phyloP scores from a whole-genome alignment of 2,329 filamentous ascomycete species.

The Nannizzia gypsea region DNA sequence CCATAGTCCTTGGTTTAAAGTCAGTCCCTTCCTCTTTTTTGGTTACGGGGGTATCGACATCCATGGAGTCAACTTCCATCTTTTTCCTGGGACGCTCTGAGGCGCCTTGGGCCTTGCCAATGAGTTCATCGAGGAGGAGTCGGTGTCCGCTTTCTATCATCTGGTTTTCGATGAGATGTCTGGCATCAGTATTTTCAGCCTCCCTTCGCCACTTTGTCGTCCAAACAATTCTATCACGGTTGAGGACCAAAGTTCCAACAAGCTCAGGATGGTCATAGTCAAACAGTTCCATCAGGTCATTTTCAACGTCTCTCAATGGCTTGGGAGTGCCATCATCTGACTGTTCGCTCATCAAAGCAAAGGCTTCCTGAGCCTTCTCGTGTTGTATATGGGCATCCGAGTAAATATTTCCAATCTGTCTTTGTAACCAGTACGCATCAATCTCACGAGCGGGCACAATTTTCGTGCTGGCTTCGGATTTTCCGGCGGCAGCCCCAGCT shows the following conservation, averaged over 20 bases:
- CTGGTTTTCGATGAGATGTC: constrained; percentile 69
- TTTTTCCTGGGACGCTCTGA: constrained; percentile 58
- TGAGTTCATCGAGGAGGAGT: constrained; percentile 77
- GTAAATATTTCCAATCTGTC: constrained; percentile 80
- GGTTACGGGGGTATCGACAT: constrained; percentile 62
- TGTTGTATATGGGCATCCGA: constrained; percentile 86
- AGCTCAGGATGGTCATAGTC: constrained; percentile 94
- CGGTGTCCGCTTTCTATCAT: constrained; percentile 83
- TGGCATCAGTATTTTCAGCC: constrained; percentile 62
- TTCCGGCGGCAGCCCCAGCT: constrained; percentile 30
- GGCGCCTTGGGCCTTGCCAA: constrained; percentile 53
- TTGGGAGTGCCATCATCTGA: constrained; percentile 67
- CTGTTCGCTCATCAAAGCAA: constrained; percentile 69
- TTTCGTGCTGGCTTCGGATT: constrained; percentile 40
- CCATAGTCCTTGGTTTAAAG: constrained; percentile 51
- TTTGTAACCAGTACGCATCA: constrained; percentile 93
- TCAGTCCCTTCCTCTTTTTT: constrained; percentile 41
- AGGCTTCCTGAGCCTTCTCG: constrained; percentile 75
- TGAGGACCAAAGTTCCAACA: constrained; percentile 80
- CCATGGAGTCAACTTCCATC: constrained; percentile 75
- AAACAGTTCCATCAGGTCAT: constrained; percentile 95
- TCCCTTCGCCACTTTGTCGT: constrained; percentile 75
- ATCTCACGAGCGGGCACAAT: constrained; percentile 75
- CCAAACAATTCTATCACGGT: constrained; percentile 92
- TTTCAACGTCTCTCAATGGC: constrained; percentile 83